These are phyloP conservation scores for Tylopilus plumbeoviolaceoides DNA, from an alignment of 768 basidiomycete species.

Conservation along the genomic window DNA sequence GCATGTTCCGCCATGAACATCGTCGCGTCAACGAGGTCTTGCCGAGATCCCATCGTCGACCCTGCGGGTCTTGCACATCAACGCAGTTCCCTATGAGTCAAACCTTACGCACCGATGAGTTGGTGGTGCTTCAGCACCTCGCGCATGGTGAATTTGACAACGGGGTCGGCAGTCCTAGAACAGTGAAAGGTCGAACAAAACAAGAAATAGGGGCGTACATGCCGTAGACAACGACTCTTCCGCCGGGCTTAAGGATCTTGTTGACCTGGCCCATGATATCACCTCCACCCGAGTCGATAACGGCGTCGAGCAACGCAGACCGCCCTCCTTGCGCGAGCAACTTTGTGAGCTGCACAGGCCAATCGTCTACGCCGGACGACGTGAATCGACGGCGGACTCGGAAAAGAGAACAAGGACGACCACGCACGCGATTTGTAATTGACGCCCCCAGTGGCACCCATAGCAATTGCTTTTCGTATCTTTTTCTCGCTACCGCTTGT, in stretches of 20 bases:
- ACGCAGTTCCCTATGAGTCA: background rate
- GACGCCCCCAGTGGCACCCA: conserved; percentile 77
- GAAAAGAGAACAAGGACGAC: background rate
- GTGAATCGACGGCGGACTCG: background rate
- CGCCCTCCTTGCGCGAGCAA: conserved; percentile 36
- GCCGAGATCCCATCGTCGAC: conserved; percentile 79
- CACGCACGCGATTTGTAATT: conserved; percentile 65
- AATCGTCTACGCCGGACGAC: conserved; percentile 36
- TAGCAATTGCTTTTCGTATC: conserved; percentile 55
- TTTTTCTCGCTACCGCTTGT: conserved; percentile 70
- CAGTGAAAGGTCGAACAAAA: conserved; percentile 9
- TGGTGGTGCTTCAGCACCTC: conserved; percentile 73
- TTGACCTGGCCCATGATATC: conserved; percentile 51
- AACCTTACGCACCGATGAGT: conserved; percentile 53
- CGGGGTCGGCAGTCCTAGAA: conserved; percentile 56
- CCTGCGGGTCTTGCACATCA: conserved; percentile 40
- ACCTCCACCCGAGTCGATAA: conserved; percentile 70
- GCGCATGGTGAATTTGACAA: conserved; percentile 69
- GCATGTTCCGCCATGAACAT: conserved; percentile 60
- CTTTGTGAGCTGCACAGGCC: conserved; percentile 45
- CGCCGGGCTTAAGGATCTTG: conserved; percentile 52
- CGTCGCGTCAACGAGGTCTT: conserved; percentile 70
- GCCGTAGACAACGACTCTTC: conserved; percentile 60
- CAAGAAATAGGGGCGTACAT: conserved; percentile 37
- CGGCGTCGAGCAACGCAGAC: conserved; percentile 43